A percentile compares a stretch with the other conserved stretches of the same genome.
phyloP scores from a whole-genome alignment of 768 basidiomycete genomes.

The Auricularia heimuer region DNA sequence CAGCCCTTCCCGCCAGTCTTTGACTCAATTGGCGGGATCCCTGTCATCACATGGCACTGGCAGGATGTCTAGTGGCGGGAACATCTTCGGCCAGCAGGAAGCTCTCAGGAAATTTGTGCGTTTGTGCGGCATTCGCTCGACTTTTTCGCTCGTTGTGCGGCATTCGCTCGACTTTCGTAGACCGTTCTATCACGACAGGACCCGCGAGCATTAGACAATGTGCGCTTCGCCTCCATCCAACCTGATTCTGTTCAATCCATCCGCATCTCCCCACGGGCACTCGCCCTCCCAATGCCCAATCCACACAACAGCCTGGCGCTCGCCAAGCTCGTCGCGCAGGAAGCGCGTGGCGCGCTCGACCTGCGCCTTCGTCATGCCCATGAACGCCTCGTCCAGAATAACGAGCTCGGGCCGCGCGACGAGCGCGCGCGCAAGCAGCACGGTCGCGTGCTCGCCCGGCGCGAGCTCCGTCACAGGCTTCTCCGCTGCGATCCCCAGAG shows the following conservation, averaged over 20 bases:
- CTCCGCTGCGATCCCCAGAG: slow-evolving; percentile 22
- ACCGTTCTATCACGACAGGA: too few relatives aligned
- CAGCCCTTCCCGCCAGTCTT: too few relatives aligned
- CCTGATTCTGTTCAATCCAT: slow-evolving; percentile 34
- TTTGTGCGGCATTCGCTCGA: too few relatives aligned
- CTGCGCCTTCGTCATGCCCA: slow-evolving; percentile 82
- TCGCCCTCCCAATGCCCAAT: slow-evolving; percentile 91
- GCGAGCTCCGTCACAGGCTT: slow-evolving; percentile 53
- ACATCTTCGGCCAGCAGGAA: too few relatives aligned
- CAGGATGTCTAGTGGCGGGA: too few relatives aligned
- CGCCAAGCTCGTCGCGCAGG: slow-evolving; percentile 38
- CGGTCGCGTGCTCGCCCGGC: slow-evolving; percentile 66
- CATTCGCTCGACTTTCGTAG: too few relatives aligned
- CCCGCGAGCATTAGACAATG: too few relatives aligned
- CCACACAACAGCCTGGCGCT: slow-evolving; percentile 68
- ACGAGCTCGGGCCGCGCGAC: slow-evolving; percentile 66
- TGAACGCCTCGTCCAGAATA: slow-evolving; percentile 86
- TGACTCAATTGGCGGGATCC: too few relatives aligned
- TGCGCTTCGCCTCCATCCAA: neutral
- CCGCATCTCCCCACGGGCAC: slow-evolving; percentile 64
- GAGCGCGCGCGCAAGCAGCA: slow-evolving; percentile 78
- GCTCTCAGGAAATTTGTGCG: too few relatives aligned
- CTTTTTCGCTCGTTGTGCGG: too few relatives aligned
- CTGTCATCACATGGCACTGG: too few relatives aligned
- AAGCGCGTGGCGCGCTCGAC: slow-evolving; percentile 54